These are phyloP conservation scores for Talaromyces sp. DNA, from an alignment of 2,329 filamentous ascomycete species.

Conservation along the genomic window DNA sequence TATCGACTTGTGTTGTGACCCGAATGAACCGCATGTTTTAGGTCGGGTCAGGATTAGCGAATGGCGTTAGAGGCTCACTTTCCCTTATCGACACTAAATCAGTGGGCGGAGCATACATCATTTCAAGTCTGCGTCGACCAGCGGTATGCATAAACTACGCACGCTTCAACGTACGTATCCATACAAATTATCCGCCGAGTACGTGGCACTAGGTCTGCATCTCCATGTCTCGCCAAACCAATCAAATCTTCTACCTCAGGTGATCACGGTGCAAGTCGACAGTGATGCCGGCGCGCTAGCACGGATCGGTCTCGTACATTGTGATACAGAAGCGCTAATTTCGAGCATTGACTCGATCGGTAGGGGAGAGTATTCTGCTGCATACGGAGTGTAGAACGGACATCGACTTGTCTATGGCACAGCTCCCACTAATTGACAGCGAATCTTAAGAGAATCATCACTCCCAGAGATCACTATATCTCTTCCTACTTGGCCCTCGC, in stretches of 20 bases:
- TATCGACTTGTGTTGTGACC: not conserved
- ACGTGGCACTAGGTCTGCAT: not conserved
- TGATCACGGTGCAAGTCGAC: not conserved
- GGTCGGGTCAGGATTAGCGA: not conserved
- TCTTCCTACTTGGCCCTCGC: not conserved
- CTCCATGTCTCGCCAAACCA: not conserved
- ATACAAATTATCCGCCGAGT: not conserved
- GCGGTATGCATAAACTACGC: not conserved
- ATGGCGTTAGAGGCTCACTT: not conserved
- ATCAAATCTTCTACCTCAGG: not conserved
- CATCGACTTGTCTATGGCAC: not conserved
- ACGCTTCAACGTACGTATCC: not conserved
- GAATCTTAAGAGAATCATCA: no score
- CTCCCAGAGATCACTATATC: not conserved
- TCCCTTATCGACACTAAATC: not conserved
- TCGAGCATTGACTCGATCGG: not conserved
- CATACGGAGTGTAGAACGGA: not conserved
- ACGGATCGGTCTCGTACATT: not conserved
- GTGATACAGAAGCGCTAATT: not conserved
- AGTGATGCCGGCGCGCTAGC: not conserved
- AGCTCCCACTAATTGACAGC: not conserved
- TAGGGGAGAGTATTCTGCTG: not conserved
- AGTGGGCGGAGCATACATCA: not conserved
- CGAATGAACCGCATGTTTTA: not conserved
- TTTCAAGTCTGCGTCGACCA: not conserved